Evolutionary conservation across 2,329 filamentous ascomycete species (phyloP), one percentile per base, ranked within the genome.

Genomic region (Cladobotryum protrusum): DNA sequence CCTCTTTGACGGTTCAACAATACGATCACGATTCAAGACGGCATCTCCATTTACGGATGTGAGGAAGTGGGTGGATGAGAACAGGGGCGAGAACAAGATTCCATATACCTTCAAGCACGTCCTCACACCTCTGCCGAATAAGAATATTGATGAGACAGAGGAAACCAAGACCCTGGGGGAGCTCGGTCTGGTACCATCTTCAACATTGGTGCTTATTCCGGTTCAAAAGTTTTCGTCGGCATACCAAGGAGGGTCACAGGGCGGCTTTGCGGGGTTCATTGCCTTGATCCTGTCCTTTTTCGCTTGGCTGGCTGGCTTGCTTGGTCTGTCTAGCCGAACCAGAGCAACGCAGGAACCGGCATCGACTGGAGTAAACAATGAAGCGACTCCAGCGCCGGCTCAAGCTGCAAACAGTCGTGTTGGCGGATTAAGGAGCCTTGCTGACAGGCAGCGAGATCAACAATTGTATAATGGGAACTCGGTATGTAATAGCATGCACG

Each of bases 391-490:
- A 14, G 49, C 51, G 5, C 39, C 53, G 3, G 44, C 53, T 9
- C 57, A 59, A 33, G 61, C 57, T 13, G 61, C 55, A 17, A 55
- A 56, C 32, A 49, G 53, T 19, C 60, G 61, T 37, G 60, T 57
- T 46, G 62, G 45, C 41, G 54, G 63, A 46, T 62, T 63, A 54
- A 59, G 64, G 55, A 79, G 83, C 52, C 71, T 76, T 36, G 71
- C 76, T 17, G 72, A 79, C 53, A 72, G 75, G 36, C 73, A 74
- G 47, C 68, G 78, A 49, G 76, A 84, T 54, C 78, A 82, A 41
- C 85, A 95, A 61, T 79, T 95, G 43, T 96, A 96, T 63, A 96
- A 96, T 61, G 91, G 91, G 1, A 96, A 96, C 62, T 88, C 88
- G 64, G 87, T 91, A 73, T 68, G 81, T 71, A 9, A 41, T 17